Conservation (phyloP, 306 rosid genomes). For the Trichosanthes cucumerina region DNA sequence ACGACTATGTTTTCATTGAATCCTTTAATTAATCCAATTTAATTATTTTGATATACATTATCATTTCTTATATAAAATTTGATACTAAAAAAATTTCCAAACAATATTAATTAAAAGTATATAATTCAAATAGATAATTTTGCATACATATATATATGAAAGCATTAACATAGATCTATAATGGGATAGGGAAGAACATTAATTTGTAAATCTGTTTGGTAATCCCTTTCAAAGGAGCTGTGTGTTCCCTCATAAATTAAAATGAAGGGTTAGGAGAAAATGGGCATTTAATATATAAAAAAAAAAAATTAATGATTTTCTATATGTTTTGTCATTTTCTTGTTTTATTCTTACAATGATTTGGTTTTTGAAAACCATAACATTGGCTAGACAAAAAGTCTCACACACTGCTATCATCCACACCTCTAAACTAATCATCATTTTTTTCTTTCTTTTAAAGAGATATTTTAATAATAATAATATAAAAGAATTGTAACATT, state of each 20-base stretch:
- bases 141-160: neutral
- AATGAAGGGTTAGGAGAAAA: neutral
- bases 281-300: neutral
- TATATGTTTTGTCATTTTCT: constrained; percentile 55
- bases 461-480: neutral
- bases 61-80: too few relatives aligned
- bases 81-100: too few relatives aligned
- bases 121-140: neutral
- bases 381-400: constrained; percentile 39
- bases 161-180: neutral
- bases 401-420: constrained; percentile 28
- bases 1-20: too few relatives aligned
- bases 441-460: neutral
- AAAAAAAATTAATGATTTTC: neutral
- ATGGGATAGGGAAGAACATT: neutral
- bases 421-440: constrained; percentile 17
- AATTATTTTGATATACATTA: too few relatives aligned
- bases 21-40: too few relatives aligned
- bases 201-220: neutral
- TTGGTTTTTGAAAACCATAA: constrained; percentile 51
- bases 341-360: constrained; percentile 67
- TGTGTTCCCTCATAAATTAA: neutral
- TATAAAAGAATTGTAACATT: neutral
- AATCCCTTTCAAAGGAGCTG: neutral
- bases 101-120: neutral